Evolutionary conservation across 2,329 filamentous ascomycete genomes (phyloP).

Genomic region (Sporothrix protearum): DNA sequence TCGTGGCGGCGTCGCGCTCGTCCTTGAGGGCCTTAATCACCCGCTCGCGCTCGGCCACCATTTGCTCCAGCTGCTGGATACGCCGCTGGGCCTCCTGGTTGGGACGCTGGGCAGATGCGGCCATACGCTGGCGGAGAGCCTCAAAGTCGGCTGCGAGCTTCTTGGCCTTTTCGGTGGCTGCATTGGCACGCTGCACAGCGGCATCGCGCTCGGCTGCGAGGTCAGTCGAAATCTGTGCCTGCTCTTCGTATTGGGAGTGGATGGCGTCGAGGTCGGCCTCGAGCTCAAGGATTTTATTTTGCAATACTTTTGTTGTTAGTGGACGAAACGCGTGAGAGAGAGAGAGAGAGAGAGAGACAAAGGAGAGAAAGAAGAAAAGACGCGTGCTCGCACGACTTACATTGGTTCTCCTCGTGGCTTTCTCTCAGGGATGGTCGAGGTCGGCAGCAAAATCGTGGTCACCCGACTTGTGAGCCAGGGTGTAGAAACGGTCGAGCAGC

Average conservation of each 20-base stretch:
- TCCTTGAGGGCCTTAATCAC: constrained; percentile 29
- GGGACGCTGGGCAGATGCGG: constrained; percentile 7
- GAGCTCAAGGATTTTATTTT: constrained; percentile 25
- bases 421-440: constrained; percentile 20
- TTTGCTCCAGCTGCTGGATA: constrained; percentile 29
- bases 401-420: constrained; percentile 23
- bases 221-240: constrained; percentile 7
- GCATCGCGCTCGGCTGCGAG: constrained; percentile 24
- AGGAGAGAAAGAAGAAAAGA: neutral
- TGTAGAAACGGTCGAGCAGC: constrained; percentile 27
- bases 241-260: constrained; percentile 24
- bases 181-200: constrained; percentile 15
- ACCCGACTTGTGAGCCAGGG: constrained; percentile 18
- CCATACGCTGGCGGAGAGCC: constrained; percentile 20
- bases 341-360: no score
- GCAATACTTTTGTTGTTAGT: constrained; percentile 17
- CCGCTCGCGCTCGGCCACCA: constrained; percentile 28
- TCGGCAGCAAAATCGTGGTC: constrained; percentile 22
- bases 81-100: constrained; percentile 26
- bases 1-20: constrained; percentile 26
- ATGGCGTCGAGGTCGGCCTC: constrained; percentile 24
- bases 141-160: constrained; percentile 24
- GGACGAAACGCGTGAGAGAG: no score
- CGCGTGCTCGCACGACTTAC: constrained; percentile 9
- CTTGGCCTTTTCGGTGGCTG: constrained; percentile 15